These are phyloP conservation scores for Amylocarpus encephaloides DNA, from an alignment of 2,329 filamentous ascomycete genomes.

Conservation along the genomic window DNA sequence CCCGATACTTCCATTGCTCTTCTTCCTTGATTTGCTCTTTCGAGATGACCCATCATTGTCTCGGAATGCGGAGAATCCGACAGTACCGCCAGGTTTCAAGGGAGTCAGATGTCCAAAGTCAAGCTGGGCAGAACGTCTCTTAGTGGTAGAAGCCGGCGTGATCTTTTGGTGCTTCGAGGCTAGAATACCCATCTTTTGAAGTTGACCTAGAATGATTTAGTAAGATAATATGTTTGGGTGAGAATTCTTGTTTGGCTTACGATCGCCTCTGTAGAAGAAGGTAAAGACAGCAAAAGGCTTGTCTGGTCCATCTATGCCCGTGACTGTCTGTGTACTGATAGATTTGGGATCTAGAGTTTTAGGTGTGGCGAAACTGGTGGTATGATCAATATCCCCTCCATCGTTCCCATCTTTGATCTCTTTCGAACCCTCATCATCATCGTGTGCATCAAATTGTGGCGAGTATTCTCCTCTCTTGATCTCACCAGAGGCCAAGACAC, in stretches of 20 bases:
- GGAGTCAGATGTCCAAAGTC: constrained; percentile 83
- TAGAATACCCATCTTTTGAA: constrained; percentile 92
- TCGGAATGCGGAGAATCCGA: constrained; percentile 84
- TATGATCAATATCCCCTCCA: constrained; percentile 87
- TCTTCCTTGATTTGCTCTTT: constrained; percentile 56
- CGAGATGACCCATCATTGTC: constrained; percentile 55
- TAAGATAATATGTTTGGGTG: constrained; percentile 12
- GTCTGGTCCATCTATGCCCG: constrained; percentile 90
- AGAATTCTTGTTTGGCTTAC: constrained; percentile 49
- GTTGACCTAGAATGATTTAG: constrained; percentile 58
- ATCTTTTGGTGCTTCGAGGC: constrained; percentile 57
- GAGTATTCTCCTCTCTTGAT: constrained; percentile 98
- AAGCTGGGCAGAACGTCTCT: constrained; percentile 74
- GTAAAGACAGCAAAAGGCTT: constrained; percentile 96
- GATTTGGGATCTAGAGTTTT: constrained; percentile 94
- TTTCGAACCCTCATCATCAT: constrained; percentile 65
- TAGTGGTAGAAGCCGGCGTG: constrained; percentile 54
- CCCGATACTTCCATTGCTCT: constrained; percentile 50
- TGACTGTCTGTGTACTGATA: constrained; percentile 98
- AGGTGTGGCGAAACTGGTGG: constrained; percentile 94
- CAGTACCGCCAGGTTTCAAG: constrained; percentile 77
- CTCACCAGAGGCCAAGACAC: constrained; percentile 89
- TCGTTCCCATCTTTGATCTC: constrained; percentile 48
- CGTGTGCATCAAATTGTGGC: constrained; percentile 93
- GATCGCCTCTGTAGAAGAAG: constrained; percentile 93